These are phyloP conservation scores for Botrytis fragariae DNA, from an alignment of 2,329 filamentous ascomycete genomes.

Conservation along the genomic window DNA sequence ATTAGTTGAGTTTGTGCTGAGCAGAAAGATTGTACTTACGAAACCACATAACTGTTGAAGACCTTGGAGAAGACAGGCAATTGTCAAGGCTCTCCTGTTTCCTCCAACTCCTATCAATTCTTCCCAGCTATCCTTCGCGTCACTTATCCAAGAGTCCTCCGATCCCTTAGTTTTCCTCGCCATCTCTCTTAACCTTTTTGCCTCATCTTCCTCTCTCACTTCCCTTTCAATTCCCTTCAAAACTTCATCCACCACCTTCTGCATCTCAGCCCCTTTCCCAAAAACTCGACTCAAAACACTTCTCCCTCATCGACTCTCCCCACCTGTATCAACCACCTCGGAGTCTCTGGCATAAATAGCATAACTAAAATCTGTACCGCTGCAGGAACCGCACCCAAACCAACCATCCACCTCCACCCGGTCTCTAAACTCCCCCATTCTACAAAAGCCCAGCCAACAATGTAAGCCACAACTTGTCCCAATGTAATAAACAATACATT, in stretches of 20 bases:
- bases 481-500: conserved; percentile 80
- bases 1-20: conserved; percentile 14
- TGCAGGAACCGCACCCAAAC: conserved; percentile 76
- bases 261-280: conserved; percentile 46
- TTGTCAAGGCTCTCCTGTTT: conserved; percentile 72
- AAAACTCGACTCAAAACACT: conserved; percentile 65
- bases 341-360: conserved; percentile 78
- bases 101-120: conserved; percentile 57
- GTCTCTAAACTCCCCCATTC: conserved; percentile 49
- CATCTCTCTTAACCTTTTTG: conserved; percentile 37
- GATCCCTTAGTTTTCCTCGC: conserved; percentile 26
- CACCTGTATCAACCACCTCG: conserved; percentile 77
- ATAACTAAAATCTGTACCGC: conserved; percentile 67
- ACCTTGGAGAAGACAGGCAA: conserved; percentile 83
- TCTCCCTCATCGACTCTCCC: conserved; percentile 58
- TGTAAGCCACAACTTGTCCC: conserved; percentile 85
- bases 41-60: conserved; percentile 88
- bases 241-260: conserved; percentile 54
- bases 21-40: conserved; percentile 45
- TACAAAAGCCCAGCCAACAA: conserved; percentile 75
- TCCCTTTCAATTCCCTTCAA: conserved; percentile 71
- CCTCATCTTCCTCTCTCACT: conserved; percentile 65
- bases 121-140: conserved; percentile 45
- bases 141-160: conserved; percentile 28
- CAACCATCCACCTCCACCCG: conserved; percentile 92